Percentiles rank a stretch among this genome's conserved stretches.
These are phyloP conservation scores for Ceratobasidium theobromae DNA, from an alignment of 1,284 basidiomycete genomes.

Conservation along the genomic window DNA sequence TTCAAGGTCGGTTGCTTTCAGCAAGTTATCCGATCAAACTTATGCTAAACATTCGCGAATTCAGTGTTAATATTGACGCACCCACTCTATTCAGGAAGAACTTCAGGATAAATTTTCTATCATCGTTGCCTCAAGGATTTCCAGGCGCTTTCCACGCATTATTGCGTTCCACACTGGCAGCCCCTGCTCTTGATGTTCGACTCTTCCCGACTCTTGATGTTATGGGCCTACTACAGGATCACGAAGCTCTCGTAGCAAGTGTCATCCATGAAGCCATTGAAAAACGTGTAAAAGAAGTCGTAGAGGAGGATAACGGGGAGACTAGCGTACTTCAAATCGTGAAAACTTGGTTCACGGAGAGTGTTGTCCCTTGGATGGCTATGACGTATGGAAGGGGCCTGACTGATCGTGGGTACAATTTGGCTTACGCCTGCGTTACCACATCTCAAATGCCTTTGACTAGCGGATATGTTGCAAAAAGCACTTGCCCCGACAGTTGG, in stretches of 20 bases:
- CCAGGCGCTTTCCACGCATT: conserved; percentile 67
- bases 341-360: conserved; percentile 72
- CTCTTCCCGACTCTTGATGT: conserved; percentile 67
- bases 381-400: conserved; percentile 71
- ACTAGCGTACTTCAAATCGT: conserved; percentile 56
- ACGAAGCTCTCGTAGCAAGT: conserved; percentile 78
- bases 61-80: conserved; percentile 32
- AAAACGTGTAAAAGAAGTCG: conserved; percentile 60
- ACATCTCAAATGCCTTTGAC: conserved; percentile 33
- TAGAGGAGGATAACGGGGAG: conserved; percentile 66
- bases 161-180: conserved; percentile 64
- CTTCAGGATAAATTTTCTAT: conserved; percentile 54
- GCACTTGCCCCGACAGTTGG: conserved; percentile 81
- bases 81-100: conserved; percentile 36
- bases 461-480: conserved; percentile 42
- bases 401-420: conserved; percentile 50
- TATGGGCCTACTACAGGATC: conserved; percentile 79
- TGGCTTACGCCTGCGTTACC: not conserved
- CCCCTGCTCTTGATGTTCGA: conserved; percentile 44
- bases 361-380: conserved; percentile 81
- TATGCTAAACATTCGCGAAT: conserved; percentile 26
- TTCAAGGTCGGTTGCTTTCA: conserved; percentile 50
- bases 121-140: conserved; percentile 60
- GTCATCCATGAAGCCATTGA: conserved; percentile 87
- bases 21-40: not conserved